Base-by-base conservation (phyloP, 2,329 filamentous ascomycete genomes). In the Fusarium decemcellulare region DNA sequence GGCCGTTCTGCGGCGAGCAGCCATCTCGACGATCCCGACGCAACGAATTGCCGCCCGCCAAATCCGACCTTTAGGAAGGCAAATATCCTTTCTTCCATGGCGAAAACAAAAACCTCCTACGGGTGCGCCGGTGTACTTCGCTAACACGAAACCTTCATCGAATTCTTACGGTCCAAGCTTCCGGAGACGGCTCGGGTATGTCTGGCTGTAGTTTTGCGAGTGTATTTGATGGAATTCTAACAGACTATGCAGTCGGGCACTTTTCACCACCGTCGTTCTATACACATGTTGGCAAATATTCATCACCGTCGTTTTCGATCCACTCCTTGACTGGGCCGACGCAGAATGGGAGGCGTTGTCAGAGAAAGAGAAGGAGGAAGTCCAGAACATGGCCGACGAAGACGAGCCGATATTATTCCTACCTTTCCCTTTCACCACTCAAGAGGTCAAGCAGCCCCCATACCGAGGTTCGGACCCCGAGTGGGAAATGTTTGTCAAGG, bases 401-500 rank as follows among this genome's bases (percentile, higher is more conserved):
- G 80, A 81, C 14, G 81, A 85, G 16, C 78, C 84, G 2, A 68
- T 85, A 14, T 18, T 84, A 6, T 92, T 92, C 64, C 84, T 92
- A 8, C 88, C 90, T 0, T 86, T 92, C 55, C 88, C 89, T 5
- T 88, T 88, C 44, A 89, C 87, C 3, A 87, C 83, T 1, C 83
- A 82, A 52, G 70, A 81, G 61, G 78, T 88, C 16, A 79, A 82
- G 15, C 82, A 84, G 32, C 74, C 78, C 32, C 86, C 85, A 3
- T 91, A 90, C 74, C 82, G 81, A 63, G 84, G 84, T 54, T 81
- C 80, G 29, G 89, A 91, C 69, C 89, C 90, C 4, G 91, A 92
- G 76, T 92, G 88, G 88, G 80, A 83, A 65, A 81, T 83, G 51
- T 92, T 90, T 67, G 74, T 89, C 15, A 85, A 85, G 59, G 80